phyloP scores from a whole-genome alignment of 2,329 filamentous ascomycete species.

The Pseudohalonectria lignicola region DNA sequence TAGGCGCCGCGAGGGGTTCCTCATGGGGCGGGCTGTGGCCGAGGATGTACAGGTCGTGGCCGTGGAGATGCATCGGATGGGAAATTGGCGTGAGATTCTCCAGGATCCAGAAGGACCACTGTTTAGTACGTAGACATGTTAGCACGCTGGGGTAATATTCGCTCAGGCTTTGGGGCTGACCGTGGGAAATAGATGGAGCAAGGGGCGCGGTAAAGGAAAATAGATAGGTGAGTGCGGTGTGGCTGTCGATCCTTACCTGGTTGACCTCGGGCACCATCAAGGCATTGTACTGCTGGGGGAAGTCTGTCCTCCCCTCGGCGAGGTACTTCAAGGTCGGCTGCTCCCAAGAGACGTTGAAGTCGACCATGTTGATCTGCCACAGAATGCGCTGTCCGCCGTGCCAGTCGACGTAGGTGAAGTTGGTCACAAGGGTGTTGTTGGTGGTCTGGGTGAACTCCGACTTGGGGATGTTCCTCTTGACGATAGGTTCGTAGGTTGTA shows the following conservation, averaged over 20 bases:
- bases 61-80: slow-evolving; percentile 14
- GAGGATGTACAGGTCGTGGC: too few species aligned
- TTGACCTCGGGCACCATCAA: too few species aligned
- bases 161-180: too few species aligned
- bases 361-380: slow-evolving; percentile 14
- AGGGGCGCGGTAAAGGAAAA: too few species aligned
- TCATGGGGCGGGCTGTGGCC: slow-evolving; percentile 17
- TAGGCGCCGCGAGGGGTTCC: slow-evolving; percentile 19
- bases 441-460: slow-evolving; percentile 4
- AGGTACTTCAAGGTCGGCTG: slow-evolving; percentile 22
- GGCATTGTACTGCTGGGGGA: too few species aligned
- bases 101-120: slow-evolving; percentile 21
- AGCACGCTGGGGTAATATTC: too few species aligned
- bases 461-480: slow-evolving; percentile 6
- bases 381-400: not conserved
- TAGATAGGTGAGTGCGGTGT: too few species aligned
- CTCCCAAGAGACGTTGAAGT: slow-evolving; percentile 21
- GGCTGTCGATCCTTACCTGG: too few species aligned
- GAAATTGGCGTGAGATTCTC: slow-evolving; percentile 13
- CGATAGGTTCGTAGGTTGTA: slow-evolving; percentile 8
- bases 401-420: too few species aligned
- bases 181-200: too few species aligned
- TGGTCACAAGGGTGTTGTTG: slow-evolving; percentile 7
- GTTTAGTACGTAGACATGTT: too few species aligned
- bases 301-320: slow-evolving; percentile 7